Evolutionary conservation across 2,329 filamentous ascomycete species (phyloP).

Genomic region (Furcasterigmium furcatum): DNA sequence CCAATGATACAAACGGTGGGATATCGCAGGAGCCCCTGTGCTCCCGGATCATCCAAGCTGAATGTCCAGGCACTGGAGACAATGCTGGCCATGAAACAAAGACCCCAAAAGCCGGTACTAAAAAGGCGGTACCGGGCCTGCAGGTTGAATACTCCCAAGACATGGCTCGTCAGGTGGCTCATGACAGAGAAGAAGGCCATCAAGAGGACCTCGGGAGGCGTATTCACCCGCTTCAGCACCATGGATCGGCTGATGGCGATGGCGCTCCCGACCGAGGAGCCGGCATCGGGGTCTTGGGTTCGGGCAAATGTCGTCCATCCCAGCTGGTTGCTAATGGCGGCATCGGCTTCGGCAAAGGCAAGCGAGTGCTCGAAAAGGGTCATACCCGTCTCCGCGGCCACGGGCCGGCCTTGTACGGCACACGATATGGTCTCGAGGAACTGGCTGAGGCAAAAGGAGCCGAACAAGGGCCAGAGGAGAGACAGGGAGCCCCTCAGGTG

Average conservation of each 20-base stretch:
- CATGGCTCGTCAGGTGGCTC: constrained; percentile 82
- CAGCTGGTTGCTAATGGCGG: constrained; percentile 77
- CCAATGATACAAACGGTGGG: constrained; percentile 94
- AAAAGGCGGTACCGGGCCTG: constrained; percentile 78
- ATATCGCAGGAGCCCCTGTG: constrained; percentile 73
- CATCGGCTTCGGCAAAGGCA: constrained; percentile 93
- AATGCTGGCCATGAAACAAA: constrained; percentile 86
- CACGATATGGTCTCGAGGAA: constrained; percentile 87
- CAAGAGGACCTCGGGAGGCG: constrained; percentile 82
- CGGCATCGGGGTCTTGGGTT: constrained; percentile 33
- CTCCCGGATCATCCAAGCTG: constrained; percentile 55
- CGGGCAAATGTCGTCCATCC: constrained; percentile 63
- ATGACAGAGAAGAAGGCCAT: constrained; percentile 85
- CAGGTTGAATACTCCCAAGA: constrained; percentile 75
- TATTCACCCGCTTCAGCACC: constrained; percentile 79
- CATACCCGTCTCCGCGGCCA: constrained; percentile 88
- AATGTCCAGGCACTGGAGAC: constrained; percentile 69
- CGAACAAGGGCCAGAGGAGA: constrained; percentile 70
- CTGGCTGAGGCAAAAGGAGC: constrained; percentile 70
- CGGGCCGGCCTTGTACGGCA: constrained; percentile 77
- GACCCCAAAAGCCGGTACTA: constrained; percentile 85
- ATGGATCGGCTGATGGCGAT: constrained; percentile 52
- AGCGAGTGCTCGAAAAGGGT: constrained; percentile 94
- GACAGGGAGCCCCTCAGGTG: constrained; percentile 75
- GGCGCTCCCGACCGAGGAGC: constrained; percentile 2